Percentiles rank a stretch among this genome's conserved stretches.
Conservation (phyloP, 352 stramenopile genomes). For the Phytophthora tentaculata region DNA sequence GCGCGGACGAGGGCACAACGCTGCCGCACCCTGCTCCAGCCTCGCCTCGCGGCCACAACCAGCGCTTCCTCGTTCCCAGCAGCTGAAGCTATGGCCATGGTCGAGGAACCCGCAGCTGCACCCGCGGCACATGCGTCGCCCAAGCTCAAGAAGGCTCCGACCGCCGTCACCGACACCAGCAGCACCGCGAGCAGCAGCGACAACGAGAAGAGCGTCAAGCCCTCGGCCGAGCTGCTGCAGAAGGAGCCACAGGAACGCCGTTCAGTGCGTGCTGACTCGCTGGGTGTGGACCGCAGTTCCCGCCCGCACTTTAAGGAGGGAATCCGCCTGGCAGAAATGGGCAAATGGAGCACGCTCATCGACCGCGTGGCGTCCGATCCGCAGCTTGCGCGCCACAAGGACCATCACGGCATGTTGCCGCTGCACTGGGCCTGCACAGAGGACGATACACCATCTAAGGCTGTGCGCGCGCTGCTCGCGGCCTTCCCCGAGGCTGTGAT, state of each 20-base stretch:
- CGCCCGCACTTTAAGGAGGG: conserved; percentile 81
- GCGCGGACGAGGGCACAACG: conserved; percentile 33
- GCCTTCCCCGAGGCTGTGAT: conserved; percentile 80
- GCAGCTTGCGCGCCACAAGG: conserved; percentile 75
- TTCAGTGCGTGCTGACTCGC: conserved; percentile 30
- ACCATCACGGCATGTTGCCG: conserved; percentile 87
- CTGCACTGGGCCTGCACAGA: conserved; percentile 88
- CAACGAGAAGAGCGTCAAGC: conserved; percentile 28
- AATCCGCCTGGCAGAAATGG: conserved; percentile 83
- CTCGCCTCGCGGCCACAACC: conserved; percentile 23
- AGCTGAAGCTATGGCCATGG: conserved; percentile 24
- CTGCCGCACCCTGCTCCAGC: conserved; percentile 1
- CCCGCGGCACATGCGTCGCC: conserved; percentile 8
- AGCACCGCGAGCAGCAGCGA: conserved; percentile 25
- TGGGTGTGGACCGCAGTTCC: conserved; percentile 45
- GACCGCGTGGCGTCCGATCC: conserved; percentile 60
- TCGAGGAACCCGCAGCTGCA: conserved; percentile 12
- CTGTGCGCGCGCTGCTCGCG: conserved; percentile 65
- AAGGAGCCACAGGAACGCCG: conserved; percentile 21
- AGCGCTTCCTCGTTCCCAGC: conserved; percentile 27
- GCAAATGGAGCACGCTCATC: conserved; percentile 75
- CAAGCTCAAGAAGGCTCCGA: conserved; percentile 33
- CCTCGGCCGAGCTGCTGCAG: conserved; percentile 8
- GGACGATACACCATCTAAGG: conserved; percentile 68
- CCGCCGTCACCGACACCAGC: conserved; percentile 33